These are phyloP conservation scores for Alnus rubra DNA, from an alignment of 306 rosid species.

Conservation along the genomic window DNA sequence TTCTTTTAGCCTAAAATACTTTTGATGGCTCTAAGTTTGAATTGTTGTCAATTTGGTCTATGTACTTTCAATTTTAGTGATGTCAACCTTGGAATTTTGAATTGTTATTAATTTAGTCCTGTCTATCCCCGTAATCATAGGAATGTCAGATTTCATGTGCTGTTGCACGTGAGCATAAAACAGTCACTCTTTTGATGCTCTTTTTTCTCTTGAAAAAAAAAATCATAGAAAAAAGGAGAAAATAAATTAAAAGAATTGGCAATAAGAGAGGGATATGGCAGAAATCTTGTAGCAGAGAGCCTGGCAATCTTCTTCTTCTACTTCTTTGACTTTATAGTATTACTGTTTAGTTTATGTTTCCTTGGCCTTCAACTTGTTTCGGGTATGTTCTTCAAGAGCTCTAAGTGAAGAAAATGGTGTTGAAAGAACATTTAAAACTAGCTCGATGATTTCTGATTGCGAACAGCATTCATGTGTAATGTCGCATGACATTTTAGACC, in stretches of 20 bases:
- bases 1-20: background rate
- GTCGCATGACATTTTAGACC: background rate
- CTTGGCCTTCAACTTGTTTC: background rate
- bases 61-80: background rate
- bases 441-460: background rate
- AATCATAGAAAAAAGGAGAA: background rate
- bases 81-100: background rate
- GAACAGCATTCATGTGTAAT: background rate
- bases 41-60: background rate
- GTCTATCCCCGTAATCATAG: background rate
- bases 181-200: background rate
- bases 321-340: background rate
- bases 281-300: background rate
- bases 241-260: background rate
- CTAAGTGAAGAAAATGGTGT: background rate
- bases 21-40: background rate
- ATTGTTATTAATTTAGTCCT: background rate
- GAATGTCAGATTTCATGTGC: background rate
- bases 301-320: slow-evolving; percentile 1
- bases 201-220: background rate
- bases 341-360: background rate
- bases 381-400: background rate
- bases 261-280: background rate
- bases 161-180: background rate
- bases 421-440: background rate